Evolutionary conservation across 148 eudicot species (phyloP), one percentile per base, ranked within the genome.

Genomic region (Pouteria glomerata): DNA sequence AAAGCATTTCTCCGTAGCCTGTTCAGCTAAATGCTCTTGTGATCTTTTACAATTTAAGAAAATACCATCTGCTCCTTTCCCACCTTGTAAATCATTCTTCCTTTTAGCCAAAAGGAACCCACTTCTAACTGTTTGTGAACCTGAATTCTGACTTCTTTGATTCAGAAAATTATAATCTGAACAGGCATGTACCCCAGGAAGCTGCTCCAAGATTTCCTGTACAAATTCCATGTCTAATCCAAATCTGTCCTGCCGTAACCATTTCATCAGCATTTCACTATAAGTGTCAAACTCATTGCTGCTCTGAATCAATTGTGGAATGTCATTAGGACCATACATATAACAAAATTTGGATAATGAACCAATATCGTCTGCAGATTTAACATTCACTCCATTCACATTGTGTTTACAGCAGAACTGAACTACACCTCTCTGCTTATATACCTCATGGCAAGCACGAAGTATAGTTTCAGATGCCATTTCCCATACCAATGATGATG

Each of bases 171-270:
- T 81, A 70, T 85, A 85, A 21, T 61, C 76, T 29, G 75, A 71
- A 77, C 89, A 85, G n/a, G 70, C 67, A 24, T 30, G 8, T 60
- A 72, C 79, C 57, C 70, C 78, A 30, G 86, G 89, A 76, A 83
- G 86, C 73, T 81, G 79, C 62, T 85, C 89, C 48, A 85, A 39
- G 45, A 85, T 72, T 57, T 85, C 89, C 69, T 80, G 89, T 35
- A 85, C 82, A 70, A 85, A 83, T 39, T 83, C 89, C 16, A 63
- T 62, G 57, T 85, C 85, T 26, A 85, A 66, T 37, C 85, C 89
- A 78, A 85, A 85, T 68, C 89, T 81, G 63, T 85, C 86, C 45
- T 76, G 74, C 33, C 69, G 68, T 30, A 85, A 73, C 89, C 89
- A 85, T 30, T 75, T 74, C 51, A 56, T 57, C 53, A 85, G 70